phyloP scores from a whole-genome alignment of 208 protist species.

The Leishmania gerbilli region DNA sequence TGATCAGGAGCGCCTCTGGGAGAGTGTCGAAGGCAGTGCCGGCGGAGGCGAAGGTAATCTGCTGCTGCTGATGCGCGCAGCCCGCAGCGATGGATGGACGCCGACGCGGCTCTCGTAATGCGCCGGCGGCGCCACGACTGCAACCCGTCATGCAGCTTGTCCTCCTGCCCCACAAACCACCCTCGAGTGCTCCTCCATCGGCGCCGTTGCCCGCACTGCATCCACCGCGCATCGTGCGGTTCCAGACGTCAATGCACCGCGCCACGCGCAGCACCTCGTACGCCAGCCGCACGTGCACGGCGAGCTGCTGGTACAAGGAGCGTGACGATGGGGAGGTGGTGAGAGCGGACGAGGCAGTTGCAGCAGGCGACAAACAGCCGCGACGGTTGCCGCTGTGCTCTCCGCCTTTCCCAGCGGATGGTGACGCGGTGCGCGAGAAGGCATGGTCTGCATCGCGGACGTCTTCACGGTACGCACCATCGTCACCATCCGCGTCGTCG shows the following conservation, averaged over 20 bases:
- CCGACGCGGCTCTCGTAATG: constrained; percentile 1
- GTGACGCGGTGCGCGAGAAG: not conserved
- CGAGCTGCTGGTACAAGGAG: constrained; percentile 34
- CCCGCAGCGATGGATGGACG: not conserved
- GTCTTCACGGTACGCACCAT: not conserved
- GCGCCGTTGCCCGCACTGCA: not conserved
- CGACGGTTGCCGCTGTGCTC: constrained; percentile 1
- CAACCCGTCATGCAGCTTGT: not conserved
- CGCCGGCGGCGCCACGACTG: not conserved
- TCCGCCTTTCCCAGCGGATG: not conserved
- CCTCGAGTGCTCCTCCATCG: not conserved
- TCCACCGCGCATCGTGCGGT: constrained; percentile 7
- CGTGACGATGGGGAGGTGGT: not conserved
- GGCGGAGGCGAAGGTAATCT: constrained; percentile 7
- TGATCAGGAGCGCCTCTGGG: constrained; percentile 33
- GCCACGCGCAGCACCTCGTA: constrained; percentile 39
- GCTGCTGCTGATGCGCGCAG: constrained; percentile 9
- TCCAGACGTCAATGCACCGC: constrained; percentile 43
- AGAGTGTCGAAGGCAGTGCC: constrained; percentile 22
- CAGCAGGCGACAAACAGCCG: not conserved
- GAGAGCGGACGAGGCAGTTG: not conserved
- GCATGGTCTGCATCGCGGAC: not conserved
- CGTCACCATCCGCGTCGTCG: not conserved
- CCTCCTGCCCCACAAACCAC: not conserved
- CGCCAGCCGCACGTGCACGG: constrained; percentile 31